phyloP scores from a whole-genome alignment of 2,329 filamentous ascomycete species.

The Lecanoromycetidae sp. region DNA sequence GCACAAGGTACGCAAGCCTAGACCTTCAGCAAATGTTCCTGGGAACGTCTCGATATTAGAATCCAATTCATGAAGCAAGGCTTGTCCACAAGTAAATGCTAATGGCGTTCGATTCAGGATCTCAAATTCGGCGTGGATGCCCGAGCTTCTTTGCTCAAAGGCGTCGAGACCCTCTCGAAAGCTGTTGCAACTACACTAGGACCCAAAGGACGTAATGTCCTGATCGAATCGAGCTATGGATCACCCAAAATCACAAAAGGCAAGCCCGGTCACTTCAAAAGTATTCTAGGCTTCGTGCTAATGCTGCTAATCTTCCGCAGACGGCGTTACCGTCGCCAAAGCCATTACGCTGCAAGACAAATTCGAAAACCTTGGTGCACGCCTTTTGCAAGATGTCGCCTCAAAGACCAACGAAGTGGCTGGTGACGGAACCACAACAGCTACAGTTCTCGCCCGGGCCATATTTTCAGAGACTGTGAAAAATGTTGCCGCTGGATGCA shows the following conservation, averaged over 20 bases:
- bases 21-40: neutral
- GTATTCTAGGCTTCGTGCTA: too few relatives aligned
- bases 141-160: constrained; percentile 74
- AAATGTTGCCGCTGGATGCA: constrained; percentile 98
- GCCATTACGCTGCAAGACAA: constrained; percentile 93
- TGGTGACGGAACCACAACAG: constrained; percentile 96
- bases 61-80: neutral
- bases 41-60: neutral
- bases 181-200: constrained; percentile 93
- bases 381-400: constrained; percentile 92
- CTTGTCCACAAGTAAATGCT: neutral
- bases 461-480: constrained; percentile 99
- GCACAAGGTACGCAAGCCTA: constrained; percentile 65
- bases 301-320: too few relatives aligned
- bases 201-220: constrained; percentile 94
- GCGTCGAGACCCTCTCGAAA: constrained; percentile 93
- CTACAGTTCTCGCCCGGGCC: constrained; percentile 88
- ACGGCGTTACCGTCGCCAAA: constrained; percentile 81
- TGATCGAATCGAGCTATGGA: constrained; percentile 97
- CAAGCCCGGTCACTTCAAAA: too few relatives aligned
- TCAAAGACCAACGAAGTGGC: constrained; percentile 99
- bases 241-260: constrained; percentile 99
- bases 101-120: constrained; percentile 47
- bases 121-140: constrained; percentile 97
- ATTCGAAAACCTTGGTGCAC: constrained; percentile 97